phyloP scores from a whole-genome alignment of 345 rosid species.

The Psidium guajava region DNA sequence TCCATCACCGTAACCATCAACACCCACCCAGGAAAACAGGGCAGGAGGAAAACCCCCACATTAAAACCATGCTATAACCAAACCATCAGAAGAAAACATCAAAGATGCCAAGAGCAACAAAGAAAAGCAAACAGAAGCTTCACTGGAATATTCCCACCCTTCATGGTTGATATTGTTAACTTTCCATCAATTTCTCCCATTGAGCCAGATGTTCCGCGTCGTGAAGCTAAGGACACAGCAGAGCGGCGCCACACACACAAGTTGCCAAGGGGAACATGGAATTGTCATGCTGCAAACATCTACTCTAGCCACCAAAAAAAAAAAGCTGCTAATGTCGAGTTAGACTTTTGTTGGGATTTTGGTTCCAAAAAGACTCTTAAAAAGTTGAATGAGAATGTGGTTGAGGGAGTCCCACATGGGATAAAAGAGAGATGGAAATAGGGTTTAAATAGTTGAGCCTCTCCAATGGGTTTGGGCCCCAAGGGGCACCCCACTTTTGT shows the following conservation, averaged over 20 bases:
- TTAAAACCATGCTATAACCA: neutral
- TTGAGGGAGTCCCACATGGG: no score
- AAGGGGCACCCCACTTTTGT: no score
- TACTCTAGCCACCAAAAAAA: neutral
- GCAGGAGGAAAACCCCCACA: neutral
- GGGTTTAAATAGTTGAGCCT: no score
- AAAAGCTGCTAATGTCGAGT: constrained; percentile 27
- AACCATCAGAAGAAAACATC: neutral
- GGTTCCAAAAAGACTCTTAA: no score
- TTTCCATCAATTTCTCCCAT: neutral
- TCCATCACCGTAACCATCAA: neutral
- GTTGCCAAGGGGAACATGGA: neutral
- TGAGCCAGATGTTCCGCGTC: neutral
- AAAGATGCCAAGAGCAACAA: neutral
- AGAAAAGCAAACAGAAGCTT: neutral
- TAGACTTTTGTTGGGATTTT: no score
- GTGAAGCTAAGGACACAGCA: neutral
- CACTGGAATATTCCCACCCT: neutral
- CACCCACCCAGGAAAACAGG: neutral
- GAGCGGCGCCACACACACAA: neutral
- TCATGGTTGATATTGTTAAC: neutral
- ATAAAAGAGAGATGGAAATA: no score
- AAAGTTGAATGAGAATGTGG: no score
- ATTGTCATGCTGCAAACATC: neutral
- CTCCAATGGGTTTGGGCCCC: no score